These are phyloP conservation scores for Tripterygium wilfordii DNA, from an alignment of 177 flowering plant genomes.

Conservation along the genomic window DNA sequence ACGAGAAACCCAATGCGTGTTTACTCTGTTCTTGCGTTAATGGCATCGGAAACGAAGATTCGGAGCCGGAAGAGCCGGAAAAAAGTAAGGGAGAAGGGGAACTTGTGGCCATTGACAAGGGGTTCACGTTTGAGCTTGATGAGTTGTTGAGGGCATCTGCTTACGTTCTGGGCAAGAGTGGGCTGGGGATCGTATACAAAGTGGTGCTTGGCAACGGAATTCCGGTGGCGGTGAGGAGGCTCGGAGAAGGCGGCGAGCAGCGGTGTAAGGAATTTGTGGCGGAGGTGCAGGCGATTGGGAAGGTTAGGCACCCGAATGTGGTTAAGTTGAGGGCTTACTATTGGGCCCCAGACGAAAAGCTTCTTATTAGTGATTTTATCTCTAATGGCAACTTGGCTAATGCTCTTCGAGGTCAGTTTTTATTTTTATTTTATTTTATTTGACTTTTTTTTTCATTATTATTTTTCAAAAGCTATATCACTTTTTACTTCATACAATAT, in stretches of 20 bases:
- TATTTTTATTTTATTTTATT: neutral
- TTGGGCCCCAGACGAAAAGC: conserved; percentile 97
- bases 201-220: conserved; percentile 86
- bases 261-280: conserved; percentile 77
- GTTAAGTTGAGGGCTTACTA: conserved; percentile 85
- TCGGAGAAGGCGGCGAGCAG: conserved; percentile 93
- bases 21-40: conserved; percentile 24
- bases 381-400: conserved; percentile 82
- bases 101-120: conserved; percentile 82
- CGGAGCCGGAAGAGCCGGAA: conserved; percentile 50
- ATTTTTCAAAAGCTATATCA: too few species aligned
- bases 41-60: conserved; percentile 32
- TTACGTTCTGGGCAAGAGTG: conserved; percentile 89
- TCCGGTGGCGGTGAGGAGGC: conserved; percentile 91
- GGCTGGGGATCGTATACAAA: conserved; percentile 89
- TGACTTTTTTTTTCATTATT: neutral
- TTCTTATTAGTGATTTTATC: conserved; percentile 80
- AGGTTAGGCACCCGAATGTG: conserved; percentile 83
- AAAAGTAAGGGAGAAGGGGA: conserved; percentile 49
- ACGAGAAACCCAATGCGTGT: conserved; percentile 19
- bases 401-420: conserved; percentile 71
- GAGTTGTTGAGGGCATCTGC: conserved; percentile 93
- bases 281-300: conserved; percentile 82
- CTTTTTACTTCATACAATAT: too few species aligned
- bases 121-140: conserved; percentile 70